Conservation (phyloP, 1,284 basidiomycete genomes). For the Cryptococcus amylolentus region DNA sequence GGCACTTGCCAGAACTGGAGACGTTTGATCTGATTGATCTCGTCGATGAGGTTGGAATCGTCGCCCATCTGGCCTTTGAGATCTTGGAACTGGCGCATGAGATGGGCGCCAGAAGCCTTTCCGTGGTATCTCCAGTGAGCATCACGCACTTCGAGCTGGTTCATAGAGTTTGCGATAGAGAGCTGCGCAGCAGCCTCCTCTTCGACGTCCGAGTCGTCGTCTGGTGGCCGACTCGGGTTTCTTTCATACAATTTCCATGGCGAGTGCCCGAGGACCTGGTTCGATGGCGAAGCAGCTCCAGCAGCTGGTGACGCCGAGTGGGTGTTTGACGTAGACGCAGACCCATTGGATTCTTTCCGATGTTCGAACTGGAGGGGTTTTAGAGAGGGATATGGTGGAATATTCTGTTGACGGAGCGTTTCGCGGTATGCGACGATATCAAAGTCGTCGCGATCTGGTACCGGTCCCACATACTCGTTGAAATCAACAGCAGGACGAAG, state of each 20-base stretch:
- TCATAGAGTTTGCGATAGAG: slow-evolving; percentile 31
- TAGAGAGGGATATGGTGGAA: slow-evolving; percentile 38
- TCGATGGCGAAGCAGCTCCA: slow-evolving; percentile 21
- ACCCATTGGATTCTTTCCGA: neutral
- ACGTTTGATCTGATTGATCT: slow-evolving; percentile 31
- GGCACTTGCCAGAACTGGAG: slow-evolving; percentile 46
- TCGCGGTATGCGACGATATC: slow-evolving; percentile 49
- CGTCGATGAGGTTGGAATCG: slow-evolving; percentile 24
- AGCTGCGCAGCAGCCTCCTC: slow-evolving; percentile 18
- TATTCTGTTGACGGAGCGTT: slow-evolving; percentile 29
- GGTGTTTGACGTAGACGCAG: slow-evolving; percentile 1
- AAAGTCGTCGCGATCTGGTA: slow-evolving; percentile 68
- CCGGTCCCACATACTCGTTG: slow-evolving; percentile 63
- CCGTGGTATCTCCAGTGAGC: slow-evolving; percentile 61
- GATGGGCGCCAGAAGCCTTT: slow-evolving; percentile 64
- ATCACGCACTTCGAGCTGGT: slow-evolving; percentile 36
- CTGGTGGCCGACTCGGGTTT: slow-evolving; percentile 28
- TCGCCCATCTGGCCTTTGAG: slow-evolving; percentile 52
- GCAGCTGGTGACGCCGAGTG: slow-evolving; percentile 15
- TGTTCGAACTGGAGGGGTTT: slow-evolving; percentile 20
- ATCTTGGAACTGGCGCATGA: slow-evolving; percentile 63
- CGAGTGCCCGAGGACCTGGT: slow-evolving; percentile 26
- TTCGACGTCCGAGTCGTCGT: slow-evolving; percentile 20
- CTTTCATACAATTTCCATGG: slow-evolving; percentile 37
- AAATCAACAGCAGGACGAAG: slow-evolving; percentile 67